Evolutionary conservation across 2,329 filamentous ascomycete genomes (phyloP), one percentile per base, ranked within the genome.

Genomic region (Hymenoscyphus albidus): DNA sequence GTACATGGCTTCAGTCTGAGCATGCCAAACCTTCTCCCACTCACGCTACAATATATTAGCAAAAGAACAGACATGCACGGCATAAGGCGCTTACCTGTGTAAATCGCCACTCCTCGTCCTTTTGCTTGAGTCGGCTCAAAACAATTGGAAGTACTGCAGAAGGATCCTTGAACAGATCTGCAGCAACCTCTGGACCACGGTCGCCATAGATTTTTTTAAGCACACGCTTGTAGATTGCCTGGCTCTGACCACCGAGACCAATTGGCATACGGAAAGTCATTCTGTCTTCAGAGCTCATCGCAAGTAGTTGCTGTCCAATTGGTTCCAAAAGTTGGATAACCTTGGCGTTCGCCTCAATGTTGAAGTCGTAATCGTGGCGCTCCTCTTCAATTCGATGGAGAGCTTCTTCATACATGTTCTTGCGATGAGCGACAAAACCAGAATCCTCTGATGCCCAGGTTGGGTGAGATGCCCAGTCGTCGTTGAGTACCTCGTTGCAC

Each of bases 361-460:
- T 95, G 79, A 96, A 97, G 77, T 99, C 95, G 73, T 99, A 99
- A 75, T 99, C 95, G 74, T 99, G 95, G 4, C 95, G 90, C 76
- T 99, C 95, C 77, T 99, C 95, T 77, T 99, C 95, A 66, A 99
- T 97, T 22, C 95, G 85, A 75, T 99, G 95, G 9, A 99, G 85
- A 39, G 91, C 91, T 77, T 99, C 95, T 76, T 99, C 95, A 69
- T 90, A 96, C 62, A 90, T 87, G 72, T 99, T 99, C 84, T 99
- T 99, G 67, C 94, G 88, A 78, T 99, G 95, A 13, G 95, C 95
- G 65, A 99, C 94, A 72, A 99, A 99, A 0, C 95, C 95, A 56
- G 92, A 96, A 75, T 99, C 95, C 77, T 99, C 95, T 0, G 94
- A 98, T 1, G 94, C 95, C 95, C 95, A 99, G 0, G 95, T 99